Percentiles rank a stretch among this genome's conserved stretches.
These are phyloP conservation scores for Populus nigra DNA, from an alignment of 345 rosid species.

Conservation along the genomic window DNA sequence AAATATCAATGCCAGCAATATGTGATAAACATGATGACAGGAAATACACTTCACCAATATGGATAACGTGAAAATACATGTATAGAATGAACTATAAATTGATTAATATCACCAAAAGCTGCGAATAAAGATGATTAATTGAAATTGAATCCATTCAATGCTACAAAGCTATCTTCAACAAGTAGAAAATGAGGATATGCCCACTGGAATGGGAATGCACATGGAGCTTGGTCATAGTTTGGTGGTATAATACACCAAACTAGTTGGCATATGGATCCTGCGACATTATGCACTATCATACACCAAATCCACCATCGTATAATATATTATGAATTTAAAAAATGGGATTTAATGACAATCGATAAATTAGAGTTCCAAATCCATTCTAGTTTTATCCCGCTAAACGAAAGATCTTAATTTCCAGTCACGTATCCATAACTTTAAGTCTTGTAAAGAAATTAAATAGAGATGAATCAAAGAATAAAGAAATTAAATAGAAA, in stretches of 20 bases:
- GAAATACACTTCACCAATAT: not conserved
- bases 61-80: not conserved
- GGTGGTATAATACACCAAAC: not conserved
- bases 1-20: not conserved
- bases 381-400: not conserved
- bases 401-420: not conserved
- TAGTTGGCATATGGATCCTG: too few species aligned
- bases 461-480: not conserved
- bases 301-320: too few species aligned
- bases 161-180: not conserved
- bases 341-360: not conserved
- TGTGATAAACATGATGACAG: not conserved
- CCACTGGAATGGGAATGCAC: not conserved
- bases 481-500: not conserved
- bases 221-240: not conserved
- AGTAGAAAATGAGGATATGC: not conserved
- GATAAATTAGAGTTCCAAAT: not conserved
- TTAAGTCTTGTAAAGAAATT: not conserved
- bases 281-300: too few species aligned
- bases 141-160: not conserved
- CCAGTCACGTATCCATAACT: not conserved
- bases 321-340: too few species aligned
- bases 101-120: not conserved
- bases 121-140: not conserved
- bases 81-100: not conserved